A percentile compares a stretch with the other conserved stretches of the same genome.
These are phyloP conservation scores for Priceomyces melissophilus DNA, from an alignment of 805 yeast genomes.

Conservation along the genomic window DNA sequence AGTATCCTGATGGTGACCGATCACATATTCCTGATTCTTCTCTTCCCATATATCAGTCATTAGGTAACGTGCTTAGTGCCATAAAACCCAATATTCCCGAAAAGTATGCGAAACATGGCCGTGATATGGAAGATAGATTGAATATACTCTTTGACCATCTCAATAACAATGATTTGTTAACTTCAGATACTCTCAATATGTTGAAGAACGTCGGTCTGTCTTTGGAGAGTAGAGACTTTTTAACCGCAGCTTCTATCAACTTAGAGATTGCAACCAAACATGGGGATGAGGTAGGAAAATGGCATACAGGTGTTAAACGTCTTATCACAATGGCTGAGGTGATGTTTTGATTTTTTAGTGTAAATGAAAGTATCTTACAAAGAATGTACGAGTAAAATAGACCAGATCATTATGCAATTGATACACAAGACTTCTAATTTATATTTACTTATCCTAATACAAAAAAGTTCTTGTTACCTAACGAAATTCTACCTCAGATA, in stretches of 20 bases:
- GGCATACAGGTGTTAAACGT: slow-evolving; percentile 91
- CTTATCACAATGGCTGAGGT: slow-evolving; percentile 69
- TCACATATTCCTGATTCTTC: slow-evolving; percentile 60
- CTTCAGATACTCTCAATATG: slow-evolving; percentile 51
- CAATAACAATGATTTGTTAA: slow-evolving; percentile 65
- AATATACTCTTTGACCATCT: slow-evolving; percentile 73
- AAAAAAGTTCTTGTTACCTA: background rate
- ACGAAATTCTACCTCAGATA: slow-evolving; percentile 17
- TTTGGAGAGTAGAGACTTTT: slow-evolving; percentile 52
- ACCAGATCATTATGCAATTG: too few relatives aligned
- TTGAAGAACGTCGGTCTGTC: slow-evolving; percentile 50
- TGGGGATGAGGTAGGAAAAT: slow-evolving; percentile 76
- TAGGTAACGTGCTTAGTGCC: slow-evolving; percentile 52
- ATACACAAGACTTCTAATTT: background rate
- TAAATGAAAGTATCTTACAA: too few relatives aligned
- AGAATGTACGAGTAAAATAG: too few relatives aligned
- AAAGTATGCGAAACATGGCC: slow-evolving; percentile 65
- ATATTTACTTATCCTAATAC: background rate
- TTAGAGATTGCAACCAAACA: slow-evolving; percentile 59
- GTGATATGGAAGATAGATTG: slow-evolving; percentile 80
- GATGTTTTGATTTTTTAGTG: slow-evolving; percentile 2
- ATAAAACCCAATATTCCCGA: slow-evolving; percentile 75
- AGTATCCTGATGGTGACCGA: slow-evolving; percentile 63
- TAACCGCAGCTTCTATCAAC: slow-evolving; percentile 54
- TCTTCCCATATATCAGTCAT: slow-evolving; percentile 53